These are phyloP conservation scores for Zygoascus meyerae DNA, from an alignment of 1,139 yeast genomes.

Conservation along the genomic window DNA sequence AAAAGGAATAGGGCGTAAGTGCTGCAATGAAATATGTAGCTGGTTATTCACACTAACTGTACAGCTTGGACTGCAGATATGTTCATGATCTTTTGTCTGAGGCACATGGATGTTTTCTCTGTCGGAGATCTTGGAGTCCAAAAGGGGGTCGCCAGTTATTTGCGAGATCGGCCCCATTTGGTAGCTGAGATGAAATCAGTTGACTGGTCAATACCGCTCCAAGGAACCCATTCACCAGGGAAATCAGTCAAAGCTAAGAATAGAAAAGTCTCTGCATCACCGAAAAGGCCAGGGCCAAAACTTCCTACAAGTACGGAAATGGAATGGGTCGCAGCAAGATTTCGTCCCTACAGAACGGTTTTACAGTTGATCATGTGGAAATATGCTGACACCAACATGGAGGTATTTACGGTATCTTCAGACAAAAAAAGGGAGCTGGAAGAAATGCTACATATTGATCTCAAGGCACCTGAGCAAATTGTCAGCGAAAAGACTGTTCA, in stretches of 20 bases:
- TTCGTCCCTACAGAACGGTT: slow-evolving; percentile 61
- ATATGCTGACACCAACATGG: slow-evolving; percentile 51
- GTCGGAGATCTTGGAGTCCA: slow-evolving; percentile 80
- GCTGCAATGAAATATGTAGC: not conserved
- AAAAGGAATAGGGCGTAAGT: slow-evolving; percentile 66
- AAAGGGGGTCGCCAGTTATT: slow-evolving; percentile 65
- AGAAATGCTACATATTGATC: not conserved
- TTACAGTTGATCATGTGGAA: slow-evolving; percentile 77
- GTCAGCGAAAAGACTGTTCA: not conserved
- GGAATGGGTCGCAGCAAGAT: slow-evolving; percentile 50
- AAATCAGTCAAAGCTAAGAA: slow-evolving; percentile 28
- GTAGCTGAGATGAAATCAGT: slow-evolving; percentile 39
- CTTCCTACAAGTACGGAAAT: slow-evolving; percentile 31
- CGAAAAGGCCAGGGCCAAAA: slow-evolving; percentile 38
- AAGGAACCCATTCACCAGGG: slow-evolving; percentile 26
- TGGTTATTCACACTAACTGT: slow-evolving; percentile 3
- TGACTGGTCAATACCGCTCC: slow-evolving; percentile 23
- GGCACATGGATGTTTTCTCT: slow-evolving; percentile 65
- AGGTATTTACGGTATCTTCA: slow-evolving; percentile 15
- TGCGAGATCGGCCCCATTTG: slow-evolving; percentile 51
- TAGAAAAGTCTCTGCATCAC: slow-evolving; percentile 23
- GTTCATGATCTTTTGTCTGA: slow-evolving; percentile 70
- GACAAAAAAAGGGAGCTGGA: slow-evolving; percentile 1
- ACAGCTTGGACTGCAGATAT: slow-evolving; percentile 78
- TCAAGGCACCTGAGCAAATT: slow-evolving; percentile 6